Base-by-base conservation (phyloP, 2,329 filamentous ascomycete species). In the Aspergillus cejpii region DNA sequence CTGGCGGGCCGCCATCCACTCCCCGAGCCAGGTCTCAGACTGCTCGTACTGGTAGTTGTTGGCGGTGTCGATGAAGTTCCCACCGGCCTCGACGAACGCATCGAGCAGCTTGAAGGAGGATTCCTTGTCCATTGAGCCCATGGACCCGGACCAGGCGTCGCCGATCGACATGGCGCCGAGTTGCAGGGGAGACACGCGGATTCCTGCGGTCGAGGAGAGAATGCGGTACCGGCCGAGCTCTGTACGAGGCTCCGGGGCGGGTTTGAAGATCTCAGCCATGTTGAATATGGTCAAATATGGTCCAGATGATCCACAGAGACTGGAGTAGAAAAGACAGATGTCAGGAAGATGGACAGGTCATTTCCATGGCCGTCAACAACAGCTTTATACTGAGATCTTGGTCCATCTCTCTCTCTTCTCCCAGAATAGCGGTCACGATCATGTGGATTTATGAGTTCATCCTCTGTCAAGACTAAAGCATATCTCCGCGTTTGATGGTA, bases 41-140 rank as follows among this genome's bases (percentile, higher is more conserved):
- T 82, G 64, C 61, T 85, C 74, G 47, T 72, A 67, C 54, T 84
- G 82, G 65, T 87, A 87, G 62, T 81, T 82, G 67, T 80, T 84
- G 47, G 81, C 58, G 0, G 81, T 85, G 61, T 87, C 84, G 57
- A 87, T 81, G 63, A 87, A 87, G 66, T 87, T 87, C 19, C 84
- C 84, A 3, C 81, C 81, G 0, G 80, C 74, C 5, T 75, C 73
- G 47, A 76, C 79, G 65, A 78, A 87, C 58, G 76, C 79, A 57
- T 87, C 83, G 6, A 87, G 73, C 20, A 87, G 78, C 15, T 72
- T 69, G 52, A 85, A 82, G 1, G 77, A 73, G 1, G 74, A 74
- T 39, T 78, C 71, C 59, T 85, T 79, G 59, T 78, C 74, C 63
- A 83, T 85, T 28, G 74, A 73, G 24, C 84, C 84, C 76, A 87